Evolutionary conservation across 805 yeast species (phyloP), one percentile per base, ranked within the genome.

Genomic region (Schizosaccharomyces osmophilus): DNA sequence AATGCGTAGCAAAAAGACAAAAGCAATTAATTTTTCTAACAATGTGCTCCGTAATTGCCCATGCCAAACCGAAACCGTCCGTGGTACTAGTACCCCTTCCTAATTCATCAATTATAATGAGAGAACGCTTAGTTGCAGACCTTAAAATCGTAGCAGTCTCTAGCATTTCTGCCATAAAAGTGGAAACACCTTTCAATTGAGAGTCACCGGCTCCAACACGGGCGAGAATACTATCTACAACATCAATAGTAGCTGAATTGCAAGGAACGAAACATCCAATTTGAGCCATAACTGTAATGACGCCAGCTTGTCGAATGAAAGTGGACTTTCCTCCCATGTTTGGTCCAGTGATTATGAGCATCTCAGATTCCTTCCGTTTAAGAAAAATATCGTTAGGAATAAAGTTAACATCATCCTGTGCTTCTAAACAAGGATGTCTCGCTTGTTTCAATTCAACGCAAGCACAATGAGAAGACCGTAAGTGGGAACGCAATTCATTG

Each of bases 141-240:
- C 85, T 82, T 62, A 93, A 75, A 65, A 93, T 90, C 1, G 90
- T 81, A 0, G 95, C 83, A 61, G 95, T 87, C 68, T 93, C 98
- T 61, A 87, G 75, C 97, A 93, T 88, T 71, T 93, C 99, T 32
- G 95, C 86, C 86, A 86, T 85, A 68, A 93, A 93, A 0, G 98
- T 93, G 0, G 97, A 89, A 36, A 93, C 87, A 31, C 98, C 98
- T 71, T 90, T 89, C 68, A 93, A 76, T 72, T 93, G 98, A 0
- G 97, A 90, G 70, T 93, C 98, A 13, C 97, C 95, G 2, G 98
- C 97, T 11, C 98, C 98, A n/a, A 93, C 96, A 69, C 98, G 81
- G 15, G 97, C 94, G 63, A 93, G 77, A 4, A 93, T 84, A 1
- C 95, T 87, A 72, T 93, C 98, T 64, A 90, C 87, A 1, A 93